These are phyloP conservation scores for Macrophomina tecta DNA, from an alignment of 2,329 filamentous ascomycete species.

Conservation along the genomic window DNA sequence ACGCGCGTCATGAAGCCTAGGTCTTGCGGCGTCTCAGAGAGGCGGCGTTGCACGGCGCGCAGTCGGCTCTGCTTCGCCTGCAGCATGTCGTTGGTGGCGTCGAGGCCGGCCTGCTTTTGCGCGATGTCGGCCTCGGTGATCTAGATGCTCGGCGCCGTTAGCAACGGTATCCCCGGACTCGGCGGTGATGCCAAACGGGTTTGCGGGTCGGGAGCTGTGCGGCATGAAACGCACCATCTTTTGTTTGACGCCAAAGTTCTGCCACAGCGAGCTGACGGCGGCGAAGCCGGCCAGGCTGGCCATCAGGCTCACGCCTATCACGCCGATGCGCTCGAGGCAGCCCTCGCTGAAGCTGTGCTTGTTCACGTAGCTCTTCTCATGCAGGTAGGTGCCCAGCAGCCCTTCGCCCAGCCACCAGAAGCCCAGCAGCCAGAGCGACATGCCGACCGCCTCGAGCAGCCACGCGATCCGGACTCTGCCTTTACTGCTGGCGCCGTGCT, in stretches of 20 bases:
- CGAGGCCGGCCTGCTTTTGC: slow-evolving; percentile 78
- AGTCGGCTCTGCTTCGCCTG: slow-evolving; percentile 75
- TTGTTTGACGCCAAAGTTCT: slow-evolving; percentile 73
- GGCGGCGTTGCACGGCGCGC: slow-evolving; percentile 71
- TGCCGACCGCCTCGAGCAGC: slow-evolving; percentile 66
- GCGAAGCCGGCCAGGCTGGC: slow-evolving; percentile 87
- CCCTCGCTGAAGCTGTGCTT: slow-evolving; percentile 59
- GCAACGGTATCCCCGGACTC: background rate
- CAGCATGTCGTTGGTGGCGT: slow-evolving; percentile 81
- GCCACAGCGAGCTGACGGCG: slow-evolving; percentile 86
- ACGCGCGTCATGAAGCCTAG: slow-evolving; percentile 74
- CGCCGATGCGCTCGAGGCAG: slow-evolving; percentile 71
- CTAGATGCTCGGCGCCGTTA: slow-evolving; percentile 29
- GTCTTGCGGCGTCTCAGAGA: slow-evolving; percentile 51
- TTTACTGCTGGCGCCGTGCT: slow-evolving; percentile 47
- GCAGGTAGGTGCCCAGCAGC: slow-evolving; percentile 61
- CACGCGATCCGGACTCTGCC: slow-evolving; percentile 67
- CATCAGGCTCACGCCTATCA: slow-evolving; percentile 87
- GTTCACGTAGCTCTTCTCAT: slow-evolving; percentile 51
- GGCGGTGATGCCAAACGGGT: background rate
- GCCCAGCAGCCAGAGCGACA: slow-evolving; percentile 70
- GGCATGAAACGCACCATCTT: slow-evolving; percentile 54
- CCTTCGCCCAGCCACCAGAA: slow-evolving; percentile 79
- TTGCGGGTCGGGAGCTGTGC: slow-evolving; percentile 27
- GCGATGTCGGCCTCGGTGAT: slow-evolving; percentile 75